Evolutionary conservation across 768 basidiomycete species (phyloP).

Genomic region (Lentinus tigrinus): DNA sequence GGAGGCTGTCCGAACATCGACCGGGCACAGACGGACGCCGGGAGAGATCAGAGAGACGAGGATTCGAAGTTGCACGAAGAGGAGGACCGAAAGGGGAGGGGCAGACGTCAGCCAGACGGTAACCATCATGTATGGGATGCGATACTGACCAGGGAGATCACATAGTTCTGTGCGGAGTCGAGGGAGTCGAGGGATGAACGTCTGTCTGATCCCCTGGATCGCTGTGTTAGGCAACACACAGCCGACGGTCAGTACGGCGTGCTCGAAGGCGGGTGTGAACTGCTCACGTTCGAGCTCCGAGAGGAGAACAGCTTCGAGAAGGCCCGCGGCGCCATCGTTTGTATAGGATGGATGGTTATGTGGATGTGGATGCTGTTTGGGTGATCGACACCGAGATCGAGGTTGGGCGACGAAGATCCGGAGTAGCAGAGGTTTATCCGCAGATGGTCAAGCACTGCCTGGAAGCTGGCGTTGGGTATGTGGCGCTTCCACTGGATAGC

Average conservation of each 20-base stretch:
- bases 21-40: too few species aligned
- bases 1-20: not conserved
- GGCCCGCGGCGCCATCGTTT: slow-evolving; percentile 10
- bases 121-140: not conserved
- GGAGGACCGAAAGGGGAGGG: not conserved
- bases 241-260: not conserved
- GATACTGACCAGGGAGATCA: slow-evolving; percentile 10
- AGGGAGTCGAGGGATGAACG: slow-evolving; percentile 6
- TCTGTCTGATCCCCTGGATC: not conserved
- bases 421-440: not conserved
- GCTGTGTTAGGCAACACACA: not conserved
- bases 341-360: not conserved
- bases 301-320: slow-evolving; percentile 14
- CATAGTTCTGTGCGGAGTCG: slow-evolving; percentile 5
- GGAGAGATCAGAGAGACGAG: not conserved
- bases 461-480: not conserved
- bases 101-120: not conserved
- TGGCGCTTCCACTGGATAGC: not conserved
- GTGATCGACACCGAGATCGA: slow-evolving; percentile 2
- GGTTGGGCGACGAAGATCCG: not conserved
- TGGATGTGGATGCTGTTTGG: not conserved
- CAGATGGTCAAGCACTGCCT: not conserved
- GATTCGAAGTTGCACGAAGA: too few species aligned
- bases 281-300: slow-evolving; percentile 11
- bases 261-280: not conserved